Evolutionary conservation across 768 basidiomycete species (phyloP).

Genomic region (Pisolithus marmoratus): DNA sequence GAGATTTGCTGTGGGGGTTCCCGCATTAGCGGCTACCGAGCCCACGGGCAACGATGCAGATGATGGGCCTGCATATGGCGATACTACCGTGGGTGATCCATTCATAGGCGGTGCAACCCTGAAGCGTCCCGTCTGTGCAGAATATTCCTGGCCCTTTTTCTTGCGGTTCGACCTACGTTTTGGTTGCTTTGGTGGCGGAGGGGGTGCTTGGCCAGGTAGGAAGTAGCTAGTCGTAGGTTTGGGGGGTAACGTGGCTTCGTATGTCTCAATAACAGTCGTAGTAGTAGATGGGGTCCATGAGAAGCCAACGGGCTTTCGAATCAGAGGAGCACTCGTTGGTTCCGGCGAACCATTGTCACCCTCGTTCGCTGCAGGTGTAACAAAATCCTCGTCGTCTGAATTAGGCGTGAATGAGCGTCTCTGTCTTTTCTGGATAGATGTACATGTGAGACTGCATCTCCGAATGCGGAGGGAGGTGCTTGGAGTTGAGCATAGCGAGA

Average conservation of each 20-base stretch:
- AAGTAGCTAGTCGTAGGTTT: constrained; percentile 30
- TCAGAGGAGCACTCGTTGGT: constrained; percentile 41
- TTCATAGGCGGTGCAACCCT: constrained; percentile 27
- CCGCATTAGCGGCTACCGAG: constrained; percentile 14
- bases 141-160: constrained; percentile 35
- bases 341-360: constrained; percentile 41
- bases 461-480: not conserved
- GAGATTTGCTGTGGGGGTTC: constrained; percentile 2
- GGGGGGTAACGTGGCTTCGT: constrained; percentile 19
- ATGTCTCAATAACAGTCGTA: constrained; percentile 25
- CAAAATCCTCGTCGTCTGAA: constrained; percentile 45
- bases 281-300: constrained; percentile 27
- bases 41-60: constrained; percentile 24
- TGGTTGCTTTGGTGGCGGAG: constrained; percentile 17
- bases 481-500: not conserved
- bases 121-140: constrained; percentile 45
- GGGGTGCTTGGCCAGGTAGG: constrained; percentile 49
- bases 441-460: not conserved
- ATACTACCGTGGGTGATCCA: constrained; percentile 22
- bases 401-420: constrained; percentile 48
- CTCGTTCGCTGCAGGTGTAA: constrained; percentile 33
- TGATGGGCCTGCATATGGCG: constrained; percentile 25
- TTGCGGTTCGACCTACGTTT: constrained; percentile 23
- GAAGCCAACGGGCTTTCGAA: constrained; percentile 58
- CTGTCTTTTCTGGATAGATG: constrained; percentile 32